phyloP scores from a whole-genome alignment of 768 basidiomycete genomes.

The Tulasnella sp. region DNA sequence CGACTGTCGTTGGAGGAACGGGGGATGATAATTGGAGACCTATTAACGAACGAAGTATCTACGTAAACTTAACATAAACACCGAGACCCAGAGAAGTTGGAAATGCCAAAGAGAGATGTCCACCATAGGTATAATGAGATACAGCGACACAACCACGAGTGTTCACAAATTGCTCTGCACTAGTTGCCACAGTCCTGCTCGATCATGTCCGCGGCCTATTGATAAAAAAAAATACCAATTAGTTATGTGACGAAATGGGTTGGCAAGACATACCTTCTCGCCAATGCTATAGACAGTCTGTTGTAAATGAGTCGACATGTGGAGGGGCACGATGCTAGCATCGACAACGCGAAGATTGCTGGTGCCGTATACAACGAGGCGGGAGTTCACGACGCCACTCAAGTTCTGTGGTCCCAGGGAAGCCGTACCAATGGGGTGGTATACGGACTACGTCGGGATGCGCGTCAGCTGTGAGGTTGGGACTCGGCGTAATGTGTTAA shows the following conservation, averaged over 20 bases:
- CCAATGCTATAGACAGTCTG: constrained; percentile 14
- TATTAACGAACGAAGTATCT: too few relatives aligned
- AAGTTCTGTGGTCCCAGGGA: constrained; percentile 38
- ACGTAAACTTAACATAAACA: too few relatives aligned
- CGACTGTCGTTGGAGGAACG: too few relatives aligned
- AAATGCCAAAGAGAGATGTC: too few relatives aligned
- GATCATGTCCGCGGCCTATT: too few relatives aligned
- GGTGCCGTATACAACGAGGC: constrained; percentile 45
- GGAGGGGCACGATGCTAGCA: constrained; percentile 42
- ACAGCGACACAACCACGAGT: too few relatives aligned
- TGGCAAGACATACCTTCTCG: constrained; percentile 12
- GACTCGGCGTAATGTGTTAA: background rate
- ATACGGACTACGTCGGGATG: background rate
- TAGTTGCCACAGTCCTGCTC: too few relatives aligned
- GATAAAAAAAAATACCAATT: background rate
- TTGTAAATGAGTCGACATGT: constrained; percentile 32
- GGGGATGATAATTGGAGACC: too few relatives aligned
- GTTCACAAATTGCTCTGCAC: too few relatives aligned
- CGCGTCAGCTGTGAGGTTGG: background rate
- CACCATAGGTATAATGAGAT: too few relatives aligned
- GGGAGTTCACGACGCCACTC: constrained; percentile 46
- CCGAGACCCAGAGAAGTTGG: too few relatives aligned
- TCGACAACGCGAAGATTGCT: constrained; percentile 47
- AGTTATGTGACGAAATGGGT: background rate
- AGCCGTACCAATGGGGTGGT: constrained; percentile 26